Evolutionary conservation across 495 filamentous ascomycete genomes (phyloP).

Genomic region (Aspergillus leporis): DNA sequence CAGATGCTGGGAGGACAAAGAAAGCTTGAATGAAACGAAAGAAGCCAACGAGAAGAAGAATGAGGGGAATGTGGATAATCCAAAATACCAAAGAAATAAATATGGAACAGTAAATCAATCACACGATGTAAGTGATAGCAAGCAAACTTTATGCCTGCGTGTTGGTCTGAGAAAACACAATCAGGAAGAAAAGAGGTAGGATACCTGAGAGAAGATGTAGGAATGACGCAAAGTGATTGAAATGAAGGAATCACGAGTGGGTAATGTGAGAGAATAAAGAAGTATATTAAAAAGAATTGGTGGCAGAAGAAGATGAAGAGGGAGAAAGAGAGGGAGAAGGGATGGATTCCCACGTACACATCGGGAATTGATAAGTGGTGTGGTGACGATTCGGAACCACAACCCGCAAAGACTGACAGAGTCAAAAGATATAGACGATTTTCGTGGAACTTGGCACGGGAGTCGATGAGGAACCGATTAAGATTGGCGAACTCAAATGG

Average conservation of each 20-base stretch:
- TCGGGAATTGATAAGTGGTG: constrained; percentile 15
- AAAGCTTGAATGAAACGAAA: neutral
- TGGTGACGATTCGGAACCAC: constrained; percentile 19
- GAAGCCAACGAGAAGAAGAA: neutral
- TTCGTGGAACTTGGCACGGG: constrained; percentile 6
- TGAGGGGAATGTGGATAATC: neutral
- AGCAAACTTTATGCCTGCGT: too few relatives aligned
- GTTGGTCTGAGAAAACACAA: neutral
- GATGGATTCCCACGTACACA: constrained; percentile 22
- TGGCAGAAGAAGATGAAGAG: constrained; percentile 9
- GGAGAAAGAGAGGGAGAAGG: constrained; percentile 17
- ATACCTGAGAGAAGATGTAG: constrained; percentile 5
- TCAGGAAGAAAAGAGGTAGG: constrained; percentile 13
- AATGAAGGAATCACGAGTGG: constrained; percentile 20
- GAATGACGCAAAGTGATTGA: constrained; percentile 12
- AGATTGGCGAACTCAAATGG: neutral
- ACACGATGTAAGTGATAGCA: neutral
- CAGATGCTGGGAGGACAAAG: neutral
- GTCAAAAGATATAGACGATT: neutral
- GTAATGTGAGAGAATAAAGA: constrained; percentile 6
- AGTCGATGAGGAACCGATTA: neutral
- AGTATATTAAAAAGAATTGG: constrained; percentile 4
- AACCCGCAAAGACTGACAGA: neutral
- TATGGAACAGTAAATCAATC: neutral
- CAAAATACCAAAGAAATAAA: neutral